phyloP scores from a whole-genome alignment of 805 yeast species.

The Hyphopichia homilentoma region DNA sequence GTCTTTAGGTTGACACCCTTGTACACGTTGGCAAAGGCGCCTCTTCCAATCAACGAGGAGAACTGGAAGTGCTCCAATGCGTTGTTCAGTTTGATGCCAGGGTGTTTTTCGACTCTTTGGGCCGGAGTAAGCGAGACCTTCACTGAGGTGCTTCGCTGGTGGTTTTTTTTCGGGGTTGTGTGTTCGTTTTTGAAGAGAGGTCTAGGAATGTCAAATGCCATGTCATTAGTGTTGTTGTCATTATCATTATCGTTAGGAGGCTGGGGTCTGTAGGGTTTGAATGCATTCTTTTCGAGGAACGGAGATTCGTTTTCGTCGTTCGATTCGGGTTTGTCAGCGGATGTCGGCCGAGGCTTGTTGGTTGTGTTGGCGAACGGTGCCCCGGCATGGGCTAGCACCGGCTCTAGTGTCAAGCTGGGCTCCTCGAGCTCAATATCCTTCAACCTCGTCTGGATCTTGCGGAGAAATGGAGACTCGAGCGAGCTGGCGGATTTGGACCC shows the following conservation, averaged over 20 bases:
- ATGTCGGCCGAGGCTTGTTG: too few species aligned
- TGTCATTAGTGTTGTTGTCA: conserved; percentile 7
- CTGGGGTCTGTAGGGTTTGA: too few species aligned
- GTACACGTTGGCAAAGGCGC: conserved; percentile 89
- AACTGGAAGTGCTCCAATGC: conserved; percentile 49
- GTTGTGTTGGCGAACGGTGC: too few species aligned
- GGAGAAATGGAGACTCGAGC: conserved; percentile 26
- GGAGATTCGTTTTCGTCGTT: conserved; percentile 15
- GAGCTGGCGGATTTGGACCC: conserved; percentile 4
- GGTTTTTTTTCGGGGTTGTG: conserved; percentile 8
- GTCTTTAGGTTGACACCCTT: conserved; percentile 66
- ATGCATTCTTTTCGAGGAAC: conserved; percentile 10
- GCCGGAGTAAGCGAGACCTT: conserved; percentile 49
- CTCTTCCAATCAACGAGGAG: conserved; percentile 72
- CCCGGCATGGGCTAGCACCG: not conserved
- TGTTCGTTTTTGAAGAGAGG: not conserved
- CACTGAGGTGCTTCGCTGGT: conserved; percentile 26
- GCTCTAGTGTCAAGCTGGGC: not conserved
- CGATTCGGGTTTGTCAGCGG: not conserved
- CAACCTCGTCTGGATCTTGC: conserved; percentile 20
- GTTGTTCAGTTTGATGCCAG: conserved; percentile 33
- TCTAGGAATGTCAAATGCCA: conserved; percentile 1
- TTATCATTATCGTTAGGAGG: conserved; percentile 1
- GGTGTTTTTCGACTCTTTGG: conserved; percentile 44
- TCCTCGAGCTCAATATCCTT: conserved; percentile 10